Percentiles rank a stretch among this genome's conserved stretches.
phyloP scores from a whole-genome alignment of 257 asterid genomes.

The Solanum clarkiae region DNA sequence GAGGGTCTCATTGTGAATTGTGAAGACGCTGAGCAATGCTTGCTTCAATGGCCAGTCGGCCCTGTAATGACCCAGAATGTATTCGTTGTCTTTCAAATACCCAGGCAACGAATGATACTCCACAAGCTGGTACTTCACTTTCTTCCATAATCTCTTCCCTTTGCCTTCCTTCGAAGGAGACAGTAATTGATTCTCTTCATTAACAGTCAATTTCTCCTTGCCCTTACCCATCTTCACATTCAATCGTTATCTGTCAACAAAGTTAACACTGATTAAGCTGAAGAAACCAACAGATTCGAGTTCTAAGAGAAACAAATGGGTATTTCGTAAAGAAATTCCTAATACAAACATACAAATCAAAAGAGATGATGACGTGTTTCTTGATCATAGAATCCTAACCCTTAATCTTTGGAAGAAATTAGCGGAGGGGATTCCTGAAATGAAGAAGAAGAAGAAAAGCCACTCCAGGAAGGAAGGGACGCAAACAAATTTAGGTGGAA shows the following conservation, averaged over 20 bases:
- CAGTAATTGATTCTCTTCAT: constrained; percentile 7
- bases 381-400: too few species aligned
- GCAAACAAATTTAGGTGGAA: neutral
- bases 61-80: constrained; percentile 64
- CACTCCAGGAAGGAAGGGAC: neutral
- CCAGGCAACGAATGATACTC: constrained; percentile 88
- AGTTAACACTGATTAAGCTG: neutral
- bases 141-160: constrained; percentile 78
- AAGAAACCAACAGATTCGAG: neutral
- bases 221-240: constrained; percentile 33
- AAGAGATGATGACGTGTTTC: too few species aligned
- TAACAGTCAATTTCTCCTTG: neutral
- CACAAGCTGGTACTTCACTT: constrained; percentile 86
- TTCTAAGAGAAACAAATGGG: neutral
- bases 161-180: constrained; percentile 30
- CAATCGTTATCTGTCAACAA: neutral
- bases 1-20: constrained; percentile 93
- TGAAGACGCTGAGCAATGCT: constrained; percentile 64
- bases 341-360: neutral
- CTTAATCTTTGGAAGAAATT: too few species aligned
- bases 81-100: constrained; percentile 94
- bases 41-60: constrained; percentile 91
- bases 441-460: neutral
- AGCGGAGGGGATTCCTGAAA: too few species aligned
- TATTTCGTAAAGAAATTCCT: neutral